These are phyloP conservation scores for Kodamaea jinghongensis DNA, from an alignment of 805 yeast species.

Conservation along the genomic window DNA sequence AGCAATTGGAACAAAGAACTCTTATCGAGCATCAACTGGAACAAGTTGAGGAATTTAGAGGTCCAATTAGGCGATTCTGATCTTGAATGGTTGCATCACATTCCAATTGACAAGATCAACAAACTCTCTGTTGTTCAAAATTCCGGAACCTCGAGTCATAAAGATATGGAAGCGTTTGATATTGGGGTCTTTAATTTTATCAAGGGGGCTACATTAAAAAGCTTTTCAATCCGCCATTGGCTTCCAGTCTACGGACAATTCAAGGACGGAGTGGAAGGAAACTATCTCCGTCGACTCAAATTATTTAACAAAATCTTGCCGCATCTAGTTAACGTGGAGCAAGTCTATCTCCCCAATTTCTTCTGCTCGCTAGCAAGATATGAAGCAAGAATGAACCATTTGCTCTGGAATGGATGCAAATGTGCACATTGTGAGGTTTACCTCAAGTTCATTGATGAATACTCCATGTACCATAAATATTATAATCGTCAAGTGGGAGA, in stretches of 20 bases:
- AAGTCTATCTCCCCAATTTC: conserved; percentile 56
- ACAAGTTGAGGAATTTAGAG: conserved; percentile 41
- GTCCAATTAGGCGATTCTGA: conserved; percentile 40
- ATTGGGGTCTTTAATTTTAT: conserved; percentile 44
- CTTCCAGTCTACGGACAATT: conserved; percentile 58
- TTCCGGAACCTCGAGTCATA: conserved; percentile 33
- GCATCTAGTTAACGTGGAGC: conserved; percentile 33
- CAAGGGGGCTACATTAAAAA: conserved; percentile 6
- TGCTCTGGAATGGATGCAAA: conserved; percentile 76
- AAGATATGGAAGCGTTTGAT: conserved; percentile 38
- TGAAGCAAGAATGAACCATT: conserved; percentile 65
- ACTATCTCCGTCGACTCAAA: conserved; percentile 56
- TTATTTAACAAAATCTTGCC: conserved; percentile 52
- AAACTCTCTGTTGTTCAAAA: conserved; percentile 35
- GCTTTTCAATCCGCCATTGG: conserved; percentile 38
- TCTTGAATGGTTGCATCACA: conserved; percentile 1
- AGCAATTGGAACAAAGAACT: conserved; percentile 13
- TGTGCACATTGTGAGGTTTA: conserved; percentile 54
- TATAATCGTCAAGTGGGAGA: conserved; percentile 38
- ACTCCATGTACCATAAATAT: conserved; percentile 61
- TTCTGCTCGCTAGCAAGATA: conserved; percentile 62
- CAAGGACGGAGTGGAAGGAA: conserved; percentile 71
- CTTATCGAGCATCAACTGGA: conserved; percentile 19
- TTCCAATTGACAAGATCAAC: conserved; percentile 22
- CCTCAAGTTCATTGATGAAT: conserved; percentile 55